Evolutionary conservation across 805 yeast genomes (phyloP), one percentile per base, ranked within the genome.

Genomic region (Komagataella phaffii): DNA sequence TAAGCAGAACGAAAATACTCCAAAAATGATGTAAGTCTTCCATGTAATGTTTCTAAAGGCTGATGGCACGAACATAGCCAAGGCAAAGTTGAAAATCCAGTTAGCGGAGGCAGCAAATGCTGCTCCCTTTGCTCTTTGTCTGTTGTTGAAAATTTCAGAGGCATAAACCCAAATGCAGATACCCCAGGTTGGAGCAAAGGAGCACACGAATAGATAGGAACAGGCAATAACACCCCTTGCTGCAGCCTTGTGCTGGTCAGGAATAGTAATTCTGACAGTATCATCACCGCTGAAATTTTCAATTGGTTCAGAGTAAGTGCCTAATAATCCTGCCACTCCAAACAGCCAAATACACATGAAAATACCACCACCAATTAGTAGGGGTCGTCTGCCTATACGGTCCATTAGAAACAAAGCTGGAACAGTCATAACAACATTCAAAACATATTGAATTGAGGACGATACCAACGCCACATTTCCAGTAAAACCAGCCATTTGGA

Each of bases 31-130:
- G 62, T 78, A 80, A 14, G 83, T 75, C 61, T 71, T 75, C 83
- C 84, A 80, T 46, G 74, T 70, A 52, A 80, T 76, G 61, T 75
- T 75, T 54, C 68, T 64, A 65, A 79, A 76, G 1, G 79, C 71
- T 8, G 59, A 55, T 17, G 89, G 88, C 14, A 80, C 75, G 61
- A 73, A 76, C 77, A 77, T 75, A 51, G 84, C 86, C 61, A 82
- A 79, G 5, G 74, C 79, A 59, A 81, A 82, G 65, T 83, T 84
- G 64, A 75, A 79, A 44, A 80, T 61, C 90, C 90, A 84, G 66
- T 84, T 85, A 45, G 85, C 74, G 12, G 88, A 82, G 2, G 83
- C 81, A 6, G 84, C 72, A 50, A 82, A 61, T 6, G 87, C 76
- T 52, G 80, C 74, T 43, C 85, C 85, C 60, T 77, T 80, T 52